Base-by-base conservation (phyloP, 805 yeast species). In the Blastobotrys parvus region DNA sequence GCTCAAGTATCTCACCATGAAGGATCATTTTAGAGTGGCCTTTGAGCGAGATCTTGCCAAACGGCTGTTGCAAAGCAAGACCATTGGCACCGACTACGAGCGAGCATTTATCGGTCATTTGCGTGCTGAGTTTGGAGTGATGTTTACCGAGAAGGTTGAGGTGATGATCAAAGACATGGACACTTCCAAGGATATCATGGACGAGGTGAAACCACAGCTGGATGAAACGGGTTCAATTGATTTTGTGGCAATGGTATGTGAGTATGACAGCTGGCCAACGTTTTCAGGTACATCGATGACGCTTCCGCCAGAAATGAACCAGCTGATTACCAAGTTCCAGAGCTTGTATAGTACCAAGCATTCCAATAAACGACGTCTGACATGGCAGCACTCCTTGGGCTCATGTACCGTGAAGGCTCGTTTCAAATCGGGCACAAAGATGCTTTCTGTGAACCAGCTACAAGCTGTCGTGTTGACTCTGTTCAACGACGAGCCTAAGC, bases 111-210 rank as follows among this genome's bases (percentile, higher is more conserved):
- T 25, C 29, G 11, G 29, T 7, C 7, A 25, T 7, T 25, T 25
- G 29, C 7, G 10, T 8, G 11, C 7, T 25, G 29, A 25, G 29
- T 25, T 25, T 11, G 29, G 29, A 8, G 10, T 7, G 11, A 8
- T 11, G 7, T 25, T 15, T 17, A 16, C 35, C 0, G 79, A 86
- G 38, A 87, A 86, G 60, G 82, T 92, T 63, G 83, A 95, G 16
- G 83, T 86, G 53, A 92, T 92, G 98, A 85, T 92, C 60, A 82
- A 80, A 58, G 98, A 92, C 64, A 85, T 92, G 69, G 76, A 82
- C 53, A 73, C 85, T 2, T 84, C 95, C 0, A 77, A 76, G 48
- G 87, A 83, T 39, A 68, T 87, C 54, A 80, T 77, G 52, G 47
- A 56, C 10, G 61, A 66, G 33, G 79, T 80, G 55, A 70, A 78